Evolutionary conservation across 1,284 basidiomycete species (phyloP).

Genomic region (Boletellus sp.): DNA sequence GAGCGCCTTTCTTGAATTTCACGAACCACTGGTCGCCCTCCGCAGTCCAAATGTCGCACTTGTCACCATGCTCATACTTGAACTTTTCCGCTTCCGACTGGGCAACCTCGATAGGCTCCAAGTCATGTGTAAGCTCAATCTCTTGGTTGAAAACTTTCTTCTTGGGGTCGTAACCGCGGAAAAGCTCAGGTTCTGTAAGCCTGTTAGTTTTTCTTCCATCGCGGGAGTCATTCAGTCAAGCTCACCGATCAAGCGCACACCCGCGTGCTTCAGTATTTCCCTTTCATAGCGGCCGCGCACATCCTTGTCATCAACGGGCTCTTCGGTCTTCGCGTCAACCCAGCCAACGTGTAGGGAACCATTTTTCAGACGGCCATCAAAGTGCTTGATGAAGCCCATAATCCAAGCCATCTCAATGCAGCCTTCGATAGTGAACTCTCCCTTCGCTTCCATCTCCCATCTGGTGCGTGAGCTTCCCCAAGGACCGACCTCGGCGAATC

Average conservation of each 20-base stretch:
- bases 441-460: conserved; percentile 98
- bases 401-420: conserved; percentile 99
- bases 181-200: conserved; percentile 85
- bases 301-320: conserved; percentile 98
- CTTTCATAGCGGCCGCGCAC: conserved; percentile 92
- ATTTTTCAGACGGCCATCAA: conserved; percentile 92
- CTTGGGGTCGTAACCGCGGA: conserved; percentile 96
- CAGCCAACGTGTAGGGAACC: conserved; percentile 93
- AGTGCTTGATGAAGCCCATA: conserved; percentile 98
- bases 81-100: conserved; percentile 91
- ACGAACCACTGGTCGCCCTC: conserved; percentile 93
- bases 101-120: conserved; percentile 93
- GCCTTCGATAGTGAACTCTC: conserved; percentile 93
- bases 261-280: conserved; percentile 89
- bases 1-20: conserved; percentile 98
- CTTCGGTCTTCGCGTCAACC: conserved; percentile 92
- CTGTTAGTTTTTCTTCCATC: conserved; percentile 5
- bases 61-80: conserved; percentile 95
- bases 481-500: conserved; percentile 97
- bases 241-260: conserved; percentile 91
- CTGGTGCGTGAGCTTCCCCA: conserved; percentile 98
- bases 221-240: background rate
- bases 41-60: conserved; percentile 91
- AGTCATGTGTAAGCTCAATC: conserved; percentile 93
- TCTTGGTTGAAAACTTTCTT: conserved; percentile 98